phyloP scores from a whole-genome alignment of 1,284 basidiomycete genomes.

The Phaffia rhodozyma region DNA sequence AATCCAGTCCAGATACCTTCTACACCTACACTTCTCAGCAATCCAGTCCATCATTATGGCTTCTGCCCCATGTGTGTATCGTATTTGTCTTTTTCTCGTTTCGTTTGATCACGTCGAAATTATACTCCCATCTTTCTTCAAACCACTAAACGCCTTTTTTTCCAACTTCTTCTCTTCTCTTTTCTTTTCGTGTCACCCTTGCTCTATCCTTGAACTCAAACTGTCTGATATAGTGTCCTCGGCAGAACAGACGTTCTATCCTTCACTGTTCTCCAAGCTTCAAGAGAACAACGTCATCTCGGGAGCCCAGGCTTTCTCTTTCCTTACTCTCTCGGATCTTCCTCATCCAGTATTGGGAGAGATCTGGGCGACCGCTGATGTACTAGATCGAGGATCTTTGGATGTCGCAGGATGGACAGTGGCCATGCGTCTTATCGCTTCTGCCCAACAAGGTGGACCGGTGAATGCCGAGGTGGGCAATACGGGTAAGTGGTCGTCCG shows the following conservation, averaged over 20 bases:
- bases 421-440: slow-evolving; percentile 79
- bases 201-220: too few species aligned
- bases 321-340: slow-evolving; percentile 68
- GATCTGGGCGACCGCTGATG: slow-evolving; percentile 88
- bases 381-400: slow-evolving; percentile 82
- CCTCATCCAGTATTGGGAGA: slow-evolving; percentile 69
- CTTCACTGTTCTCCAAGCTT: slow-evolving; percentile 13
- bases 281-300: slow-evolving; percentile 62
- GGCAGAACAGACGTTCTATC: slow-evolving; percentile 15
- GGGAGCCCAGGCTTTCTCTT: slow-evolving; percentile 68
- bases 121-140: not conserved
- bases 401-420: slow-evolving; percentile 72
- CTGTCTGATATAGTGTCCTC: slow-evolving; percentile 2
- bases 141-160: not conserved
- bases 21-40: too few species aligned
- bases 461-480: slow-evolving; percentile 49
- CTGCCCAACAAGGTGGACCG: slow-evolving; percentile 77
- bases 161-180: not conserved
- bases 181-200: not conserved
- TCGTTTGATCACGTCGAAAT: slow-evolving; percentile 1
- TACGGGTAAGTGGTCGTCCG: slow-evolving; percentile 45
- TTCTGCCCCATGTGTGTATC: too few species aligned
- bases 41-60: too few species aligned
- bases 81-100: too few species aligned
- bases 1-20: too few species aligned